These are phyloP conservation scores for Asterochloris sp. DNA, from an alignment of 139 green algal genomes.

Conservation along the genomic window DNA sequence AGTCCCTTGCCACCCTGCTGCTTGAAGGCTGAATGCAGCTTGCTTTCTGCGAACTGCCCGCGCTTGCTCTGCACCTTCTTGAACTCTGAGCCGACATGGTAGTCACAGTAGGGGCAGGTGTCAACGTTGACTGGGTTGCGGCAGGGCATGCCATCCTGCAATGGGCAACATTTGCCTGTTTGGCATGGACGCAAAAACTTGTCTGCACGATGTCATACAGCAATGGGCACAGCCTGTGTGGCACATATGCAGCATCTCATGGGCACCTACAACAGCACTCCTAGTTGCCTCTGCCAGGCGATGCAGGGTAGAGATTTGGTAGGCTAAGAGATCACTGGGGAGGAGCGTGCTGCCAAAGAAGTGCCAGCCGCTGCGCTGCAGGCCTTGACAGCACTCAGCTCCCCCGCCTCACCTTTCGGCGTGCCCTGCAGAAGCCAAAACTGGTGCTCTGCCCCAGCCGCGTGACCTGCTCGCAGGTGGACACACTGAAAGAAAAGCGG, in stretches of 20 bases:
- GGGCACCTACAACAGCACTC: neutral
- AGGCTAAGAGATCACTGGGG: neutral
- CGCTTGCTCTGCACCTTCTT: constrained; percentile 17
- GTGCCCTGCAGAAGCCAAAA: constrained; percentile 45
- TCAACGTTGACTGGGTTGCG: constrained; percentile 39
- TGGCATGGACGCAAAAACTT: neutral
- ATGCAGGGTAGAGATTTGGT: neutral
- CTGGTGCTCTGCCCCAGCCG: constrained; percentile 39
- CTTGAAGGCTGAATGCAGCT: constrained; percentile 3
- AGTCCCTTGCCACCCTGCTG: neutral
- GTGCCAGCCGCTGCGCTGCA: neutral
- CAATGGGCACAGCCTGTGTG: neutral
- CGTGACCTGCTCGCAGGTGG: constrained; percentile 32
- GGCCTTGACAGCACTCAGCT: neutral
- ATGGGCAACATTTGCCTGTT: neutral
- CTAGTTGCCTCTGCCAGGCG: neutral
- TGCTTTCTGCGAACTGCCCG: constrained; percentile 9
- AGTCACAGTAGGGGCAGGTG: constrained; percentile 43
- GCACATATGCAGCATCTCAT: neutral
- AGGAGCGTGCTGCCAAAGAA: neutral
- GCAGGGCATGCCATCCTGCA: constrained; percentile 41
- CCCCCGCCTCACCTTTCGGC: constrained; percentile 26
- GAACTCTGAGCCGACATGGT: constrained; percentile 38
- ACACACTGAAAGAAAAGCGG: constrained; percentile 21
- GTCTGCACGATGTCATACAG: neutral